A percentile compares a stretch with the other conserved stretches of the same genome.
phyloP scores from a whole-genome alignment of 441 rosid species.

The Metrosideros polymorpha region DNA sequence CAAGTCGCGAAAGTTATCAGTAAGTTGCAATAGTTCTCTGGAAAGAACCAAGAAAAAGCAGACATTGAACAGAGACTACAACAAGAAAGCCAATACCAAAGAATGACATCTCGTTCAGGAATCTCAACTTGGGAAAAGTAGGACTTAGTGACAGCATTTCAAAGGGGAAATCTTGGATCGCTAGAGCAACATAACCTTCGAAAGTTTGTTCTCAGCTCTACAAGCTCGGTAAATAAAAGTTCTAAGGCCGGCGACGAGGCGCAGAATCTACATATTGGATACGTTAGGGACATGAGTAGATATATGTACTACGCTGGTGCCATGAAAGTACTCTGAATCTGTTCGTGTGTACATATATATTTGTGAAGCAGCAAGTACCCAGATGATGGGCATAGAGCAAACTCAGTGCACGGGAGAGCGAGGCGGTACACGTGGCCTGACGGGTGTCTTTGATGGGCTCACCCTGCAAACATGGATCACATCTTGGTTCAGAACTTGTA shows the following conservation, averaged over 20 bases:
- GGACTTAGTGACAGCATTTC: not conserved
- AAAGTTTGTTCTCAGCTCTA: not conserved
- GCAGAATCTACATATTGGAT: not conserved
- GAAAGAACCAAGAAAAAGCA: not conserved
- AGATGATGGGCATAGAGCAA: not conserved
- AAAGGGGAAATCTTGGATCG: not conserved
- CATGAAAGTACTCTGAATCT: not conserved
- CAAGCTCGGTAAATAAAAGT: not conserved
- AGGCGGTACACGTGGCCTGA: constrained; percentile 1
- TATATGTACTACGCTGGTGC: not conserved
- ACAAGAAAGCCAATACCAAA: not conserved
- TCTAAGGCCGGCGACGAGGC: not conserved
- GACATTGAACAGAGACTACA: not conserved
- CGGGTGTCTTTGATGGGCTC: constrained; percentile 16
- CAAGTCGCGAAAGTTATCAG: not conserved
- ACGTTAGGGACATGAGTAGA: not conserved
- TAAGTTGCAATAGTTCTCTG: not conserved
- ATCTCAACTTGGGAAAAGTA: not conserved
- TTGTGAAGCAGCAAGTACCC: not conserved
- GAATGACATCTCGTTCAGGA: not conserved
- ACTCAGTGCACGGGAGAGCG: constrained; percentile 1
- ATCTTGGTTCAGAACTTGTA: not conserved
- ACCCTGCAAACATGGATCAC: not conserved
- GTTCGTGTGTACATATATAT: not conserved
- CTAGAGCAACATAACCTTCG: not conserved